Conservation (phyloP, 2,329 filamentous ascomycete genomes). For the Trichoderma simmonsii region DNA sequence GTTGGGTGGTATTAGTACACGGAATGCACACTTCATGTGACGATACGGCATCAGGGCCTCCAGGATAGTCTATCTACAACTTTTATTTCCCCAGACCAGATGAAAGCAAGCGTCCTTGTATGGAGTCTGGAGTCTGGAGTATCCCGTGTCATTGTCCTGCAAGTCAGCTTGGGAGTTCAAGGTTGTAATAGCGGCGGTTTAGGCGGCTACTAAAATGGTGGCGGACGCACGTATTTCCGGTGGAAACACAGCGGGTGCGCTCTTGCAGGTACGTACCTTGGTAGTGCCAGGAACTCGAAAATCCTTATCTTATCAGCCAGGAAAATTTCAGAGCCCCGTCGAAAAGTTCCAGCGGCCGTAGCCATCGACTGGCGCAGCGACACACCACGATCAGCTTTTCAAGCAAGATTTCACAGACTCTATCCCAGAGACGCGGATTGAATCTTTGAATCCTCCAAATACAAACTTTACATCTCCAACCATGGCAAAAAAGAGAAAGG, state of each 20-base stretch:
- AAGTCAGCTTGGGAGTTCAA: not conserved
- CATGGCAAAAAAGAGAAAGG: constrained; percentile 72
- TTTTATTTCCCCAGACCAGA: not conserved
- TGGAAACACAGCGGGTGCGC: not conserved
- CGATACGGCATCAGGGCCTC: not conserved
- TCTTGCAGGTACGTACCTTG: not conserved
- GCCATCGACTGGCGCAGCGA: not conserved
- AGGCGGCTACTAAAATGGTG: not conserved
- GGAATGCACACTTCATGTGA: not conserved
- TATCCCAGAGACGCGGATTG: not conserved
- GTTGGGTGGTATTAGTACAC: not conserved
- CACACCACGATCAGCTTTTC: not conserved
- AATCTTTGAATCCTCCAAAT: not conserved
- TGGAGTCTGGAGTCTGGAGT: not conserved
- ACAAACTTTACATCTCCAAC: constrained; percentile 7
- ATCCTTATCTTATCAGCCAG: constrained; percentile 24
- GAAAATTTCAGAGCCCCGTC: constrained; percentile 21
- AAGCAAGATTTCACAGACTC: not conserved
- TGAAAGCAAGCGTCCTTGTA: not conserved
- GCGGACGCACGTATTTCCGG: constrained; percentile 18
- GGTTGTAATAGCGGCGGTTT: not conserved
- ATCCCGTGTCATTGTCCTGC: not conserved
- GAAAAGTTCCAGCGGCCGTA: constrained; percentile 14
- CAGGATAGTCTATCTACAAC: too few relatives aligned
- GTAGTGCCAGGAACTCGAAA: not conserved